Conservation (phyloP, 805 yeast species). For the Cyberlindnera mrakii region DNA sequence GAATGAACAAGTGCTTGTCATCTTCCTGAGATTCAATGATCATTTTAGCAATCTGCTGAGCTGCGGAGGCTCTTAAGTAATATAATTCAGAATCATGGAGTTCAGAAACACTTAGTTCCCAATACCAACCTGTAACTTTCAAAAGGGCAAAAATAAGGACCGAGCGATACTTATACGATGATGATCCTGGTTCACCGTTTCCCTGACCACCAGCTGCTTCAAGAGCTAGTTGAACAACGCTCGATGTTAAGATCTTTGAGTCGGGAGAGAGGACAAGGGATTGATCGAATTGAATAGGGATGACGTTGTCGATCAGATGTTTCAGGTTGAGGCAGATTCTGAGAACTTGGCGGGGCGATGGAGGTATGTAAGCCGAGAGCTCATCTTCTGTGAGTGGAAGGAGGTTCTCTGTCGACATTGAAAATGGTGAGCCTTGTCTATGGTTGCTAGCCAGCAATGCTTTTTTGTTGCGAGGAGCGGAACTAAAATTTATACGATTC, state of each 20-base stretch:
- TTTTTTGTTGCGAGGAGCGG: neutral
- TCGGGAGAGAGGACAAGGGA: conserved; percentile 46
- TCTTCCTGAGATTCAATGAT: conserved; percentile 55
- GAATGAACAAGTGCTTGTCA: conserved; percentile 59
- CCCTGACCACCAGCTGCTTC: conserved; percentile 81
- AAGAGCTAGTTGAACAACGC: conserved; percentile 53
- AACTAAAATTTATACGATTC: conserved; percentile 1
- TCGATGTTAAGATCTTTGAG: conserved; percentile 52
- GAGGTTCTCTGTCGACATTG: conserved; percentile 7
- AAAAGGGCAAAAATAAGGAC: conserved; percentile 64
- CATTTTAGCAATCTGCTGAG: conserved; percentile 65
- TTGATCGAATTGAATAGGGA: conserved; percentile 58
- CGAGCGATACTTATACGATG: conserved; percentile 59
- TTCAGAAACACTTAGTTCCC: conserved; percentile 50
- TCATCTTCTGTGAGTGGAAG: conserved; percentile 19
- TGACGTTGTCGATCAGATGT: conserved; percentile 59
- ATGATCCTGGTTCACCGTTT: conserved; percentile 45
- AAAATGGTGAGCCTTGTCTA: too few species aligned
- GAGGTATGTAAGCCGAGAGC: conserved; percentile 25
- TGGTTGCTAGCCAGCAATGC: too few species aligned
- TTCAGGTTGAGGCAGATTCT: conserved; percentile 72
- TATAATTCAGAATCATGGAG: conserved; percentile 64
- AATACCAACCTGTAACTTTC: conserved; percentile 77
- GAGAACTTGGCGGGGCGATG: conserved; percentile 61
- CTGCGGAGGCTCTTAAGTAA: conserved; percentile 55